Base-by-base conservation (phyloP, 768 basidiomycete species). In the Galerina marginata region DNA sequence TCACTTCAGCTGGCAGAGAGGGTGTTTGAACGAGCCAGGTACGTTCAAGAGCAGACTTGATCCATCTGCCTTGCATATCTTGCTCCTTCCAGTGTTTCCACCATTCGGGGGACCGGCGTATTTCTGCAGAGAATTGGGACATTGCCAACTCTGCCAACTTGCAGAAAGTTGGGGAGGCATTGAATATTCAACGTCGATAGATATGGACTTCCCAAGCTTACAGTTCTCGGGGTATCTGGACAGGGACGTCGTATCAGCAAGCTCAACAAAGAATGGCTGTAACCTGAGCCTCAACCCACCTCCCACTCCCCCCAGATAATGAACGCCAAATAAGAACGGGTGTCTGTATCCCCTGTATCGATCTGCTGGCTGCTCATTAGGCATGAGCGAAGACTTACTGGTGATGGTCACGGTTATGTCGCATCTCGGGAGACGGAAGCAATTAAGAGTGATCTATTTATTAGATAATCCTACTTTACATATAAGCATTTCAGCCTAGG, bases 121-220 rank as follows among this genome's bases (percentile, higher is more conserved):
- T 68, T 48, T 75, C 73, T 14, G 76, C 77, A 38, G 83, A 85
- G 58, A 80, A 71, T 54, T 77, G 71, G 33, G 75, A 76, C 83
- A 86, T 85, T 1, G 82, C 83, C 49, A 83, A 64, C 49, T 86
- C 84, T 29, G 70, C 60, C 6, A 85, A 74, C 83, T 85, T 54
- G 49, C 33, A 16, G 9, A 25, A 37, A 3, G 56, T 25, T 10
- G 40, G 45, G 23, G 14, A 60, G 50, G 9, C 20, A 38, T 36
- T 58, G 47, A 23, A 33, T 51, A 47, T 25, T 56, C 37, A 38
- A 40, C 15, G 20, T 43, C 15, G 23, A 16, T n/a, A 29, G 12
- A 10, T 20, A 39, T 14, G 29, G 40, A 39, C n/a, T 5, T 11
- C 23, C 10, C 9, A 20, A 42, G 59, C 76, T 69, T 60, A 84